Evolutionary conservation across 2,329 filamentous ascomycete species (phyloP).

Genomic region (Alternaria tenuissima): DNA sequence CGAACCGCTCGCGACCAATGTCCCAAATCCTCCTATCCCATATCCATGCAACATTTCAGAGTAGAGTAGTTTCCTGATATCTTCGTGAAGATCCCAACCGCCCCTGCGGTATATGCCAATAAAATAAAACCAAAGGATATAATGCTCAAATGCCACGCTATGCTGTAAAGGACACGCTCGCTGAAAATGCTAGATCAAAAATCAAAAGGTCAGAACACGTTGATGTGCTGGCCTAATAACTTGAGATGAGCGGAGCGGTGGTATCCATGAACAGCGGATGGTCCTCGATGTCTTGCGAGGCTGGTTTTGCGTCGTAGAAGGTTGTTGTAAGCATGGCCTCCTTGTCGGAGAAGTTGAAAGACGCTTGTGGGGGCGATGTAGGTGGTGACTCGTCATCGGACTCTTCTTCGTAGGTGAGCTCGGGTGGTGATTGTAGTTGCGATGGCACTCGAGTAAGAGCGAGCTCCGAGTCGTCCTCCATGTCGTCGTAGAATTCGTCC

Average conservation of each 20-base stretch:
- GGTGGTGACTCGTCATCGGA: conserved; percentile 60
- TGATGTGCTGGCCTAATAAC: conserved; percentile 46
- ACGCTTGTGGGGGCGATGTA: conserved; percentile 55
- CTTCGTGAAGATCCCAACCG: conserved; percentile 16
- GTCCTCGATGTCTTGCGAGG: conserved; percentile 48
- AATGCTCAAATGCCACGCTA: conserved; percentile 39
- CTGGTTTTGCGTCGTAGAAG: conserved; percentile 53
- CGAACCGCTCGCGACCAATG: conserved; percentile 26
- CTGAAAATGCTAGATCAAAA: conserved; percentile 50
- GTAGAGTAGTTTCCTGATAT: conserved; percentile 31
- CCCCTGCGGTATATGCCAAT: conserved; percentile 22
- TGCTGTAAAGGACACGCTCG: conserved; percentile 47
- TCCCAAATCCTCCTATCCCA: conserved; percentile 12
- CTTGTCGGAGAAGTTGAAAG: conserved; percentile 58
- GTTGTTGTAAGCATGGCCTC: conserved; percentile 57
- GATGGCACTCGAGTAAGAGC: conserved; percentile 56
- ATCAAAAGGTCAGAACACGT: conserved; percentile 40
- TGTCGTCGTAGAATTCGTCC: conserved; percentile 58
- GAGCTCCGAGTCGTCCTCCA: conserved; percentile 57
- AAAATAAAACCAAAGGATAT: conserved; percentile 31
- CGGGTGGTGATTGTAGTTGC: conserved; percentile 57
- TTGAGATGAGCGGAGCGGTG: conserved; percentile 51
- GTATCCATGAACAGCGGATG: conserved; percentile 54
- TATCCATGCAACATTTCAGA: conserved; percentile 25
- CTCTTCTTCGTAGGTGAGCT: conserved; percentile 59